Evolutionary conservation across 164 flowering plant species (phyloP).

Genomic region (Berberis thunbergii): DNA sequence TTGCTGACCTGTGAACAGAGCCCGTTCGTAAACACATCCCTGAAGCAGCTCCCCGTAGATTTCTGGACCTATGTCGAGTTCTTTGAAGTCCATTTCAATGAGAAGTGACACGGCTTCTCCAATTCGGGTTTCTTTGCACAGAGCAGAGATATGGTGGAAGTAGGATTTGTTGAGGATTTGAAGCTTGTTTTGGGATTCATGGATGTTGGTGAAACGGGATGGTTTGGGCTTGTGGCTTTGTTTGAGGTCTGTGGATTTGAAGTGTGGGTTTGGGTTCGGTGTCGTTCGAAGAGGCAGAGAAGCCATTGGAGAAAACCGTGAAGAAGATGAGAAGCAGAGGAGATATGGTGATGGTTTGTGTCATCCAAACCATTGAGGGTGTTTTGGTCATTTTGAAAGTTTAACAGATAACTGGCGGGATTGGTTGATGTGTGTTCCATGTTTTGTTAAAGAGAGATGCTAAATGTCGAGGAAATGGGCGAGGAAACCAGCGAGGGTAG

Average conservation of each 20-base stretch:
- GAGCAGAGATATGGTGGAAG: conserved; percentile 40
- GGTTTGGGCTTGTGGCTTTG: conserved; percentile 8
- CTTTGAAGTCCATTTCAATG: conserved; percentile 27
- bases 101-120: conserved; percentile 37
- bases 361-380: no score
- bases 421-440: no score
- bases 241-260: conserved; percentile 13
- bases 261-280: conserved; percentile 17
- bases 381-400: no score
- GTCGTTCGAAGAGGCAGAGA: conserved; percentile 24
- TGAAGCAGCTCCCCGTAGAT: conserved; percentile 62
- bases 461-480: no score
- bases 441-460: no score
- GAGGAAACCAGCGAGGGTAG: no score
- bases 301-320: conserved; percentile 28
- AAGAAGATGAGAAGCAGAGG: not conserved
- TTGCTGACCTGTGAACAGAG: conserved; percentile 46
- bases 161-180: conserved; percentile 24
- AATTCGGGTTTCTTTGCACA: conserved; percentile 38
- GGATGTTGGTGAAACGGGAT: conserved; percentile 14
- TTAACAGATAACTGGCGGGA: no score
- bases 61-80: conserved; percentile 40
- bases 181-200: conserved; percentile 4
- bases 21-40: conserved; percentile 53
- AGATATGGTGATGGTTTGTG: not conserved